Evolutionary conservation across 2,329 filamentous ascomycete species (phyloP), one percentile per base, ranked within the genome.

Genomic region (Penicillium sumatraense): DNA sequence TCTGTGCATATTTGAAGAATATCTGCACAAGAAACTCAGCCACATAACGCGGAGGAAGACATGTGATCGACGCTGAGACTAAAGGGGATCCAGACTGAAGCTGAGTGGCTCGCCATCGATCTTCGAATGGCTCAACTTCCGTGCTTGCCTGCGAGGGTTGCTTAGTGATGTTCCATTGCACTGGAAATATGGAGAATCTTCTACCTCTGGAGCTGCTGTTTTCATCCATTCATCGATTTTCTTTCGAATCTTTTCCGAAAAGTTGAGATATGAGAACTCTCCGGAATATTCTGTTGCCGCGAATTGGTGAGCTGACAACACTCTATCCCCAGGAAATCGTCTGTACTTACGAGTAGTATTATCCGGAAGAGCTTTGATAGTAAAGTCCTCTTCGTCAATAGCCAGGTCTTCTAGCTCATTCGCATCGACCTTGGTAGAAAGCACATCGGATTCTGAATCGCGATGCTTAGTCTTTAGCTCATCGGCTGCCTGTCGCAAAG

Each of bases 141-240:
- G 69, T 66, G 11, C 67, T 64, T 4, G 71, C 71, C 72, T 75
- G 23, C 23, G n/a, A 29, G 20, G 14, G 20, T 24, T 2, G 11
- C 14, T 42, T 21, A 31, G 26, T 23, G 23, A 13, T 10, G 6
- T 16, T 18, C 4, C 13, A n/a, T 16, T 26, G 23, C 23, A 27
- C 23, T n/a, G 14, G 21, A 20, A 23, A n/a, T 10, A 14, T 5
- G 40, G 3, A 33, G 24, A 7, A 5, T 16, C 49, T 49, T 57
- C n/a, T 68, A 75, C 73, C 53, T 74, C 73, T 35, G 72, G 70
- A 9, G 68, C 68, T 5, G 71, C 67, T 3, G 65, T 68, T 46
- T 74, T 71, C 70, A 76, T 75, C 72, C 72, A 75, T 49, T 75
- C 74, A 36, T 77, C 74, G 11, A 78, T 76, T 38, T 78, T 75